Base-by-base conservation (phyloP, 2,329 filamentous ascomycete genomes). In the Thyridium curvatum region DNA sequence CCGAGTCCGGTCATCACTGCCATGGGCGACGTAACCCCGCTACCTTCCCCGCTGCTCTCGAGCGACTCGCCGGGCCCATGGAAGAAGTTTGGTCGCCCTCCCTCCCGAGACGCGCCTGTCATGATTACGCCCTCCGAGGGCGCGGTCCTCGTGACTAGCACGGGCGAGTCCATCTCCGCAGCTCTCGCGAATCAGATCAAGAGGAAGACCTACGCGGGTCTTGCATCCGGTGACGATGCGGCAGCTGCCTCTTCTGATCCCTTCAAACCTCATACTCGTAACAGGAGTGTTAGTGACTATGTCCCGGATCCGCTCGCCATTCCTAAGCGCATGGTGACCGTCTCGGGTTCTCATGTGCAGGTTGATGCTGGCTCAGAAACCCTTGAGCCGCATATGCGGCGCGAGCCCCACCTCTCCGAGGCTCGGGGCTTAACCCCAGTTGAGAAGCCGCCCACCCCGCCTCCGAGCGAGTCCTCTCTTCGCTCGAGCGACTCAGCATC, bases 211-310 rank as follows among this genome's bases (percentile, higher is more conserved):
- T 82, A 80, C 49, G 68, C 68, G 16, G 66, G 66, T 12, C 60
- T 78, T 16, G 53, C 58, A 26, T 50, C 58, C 16, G 51, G 55
- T 29, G 55, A 60, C 21, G 53, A 45, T 41, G 52, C 42, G 35
- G 53, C 49, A 14, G 56, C 53, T 33, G 21, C 6, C 21, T 26
- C 21, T 10, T 26, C 21, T 10, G 50, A 49, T 29, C 55, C 56
- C 40, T 54, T 53, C 21, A 40, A 59, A 50, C 32, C 49, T 12
- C 85, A 87, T 58, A 68, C 69, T 12, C 77, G 86, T 42, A 89
- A 93, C 58, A 76, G 90, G 51, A 96, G 90, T 60, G 67, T 93
- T 18, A 95, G 89, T 65, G 90, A 96, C 47, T 95, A 94, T 59
- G 73, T 80, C 0, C 88, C 89, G 3, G 85, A 93, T 39, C 66